These are phyloP conservation scores for Fusarium kyushuense DNA, from an alignment of 2,329 filamentous ascomycete species.

Conservation along the genomic window DNA sequence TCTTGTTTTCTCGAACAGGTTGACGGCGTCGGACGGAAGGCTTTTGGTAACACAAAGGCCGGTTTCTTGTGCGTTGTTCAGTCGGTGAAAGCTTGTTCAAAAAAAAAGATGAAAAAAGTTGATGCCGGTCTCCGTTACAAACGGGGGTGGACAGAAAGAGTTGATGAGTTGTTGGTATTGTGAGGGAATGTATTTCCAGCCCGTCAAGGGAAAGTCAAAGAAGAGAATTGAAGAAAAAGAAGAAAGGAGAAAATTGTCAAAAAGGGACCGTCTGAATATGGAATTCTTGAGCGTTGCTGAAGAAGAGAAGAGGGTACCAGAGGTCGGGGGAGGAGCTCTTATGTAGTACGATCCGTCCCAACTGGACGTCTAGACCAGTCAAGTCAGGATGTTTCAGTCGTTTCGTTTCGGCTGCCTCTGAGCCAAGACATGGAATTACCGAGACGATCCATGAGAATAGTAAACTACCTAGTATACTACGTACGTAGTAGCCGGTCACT, in stretches of 20 bases:
- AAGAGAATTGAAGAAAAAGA: constrained; percentile 22
- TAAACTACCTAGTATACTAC: constrained; percentile 9
- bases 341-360: constrained; percentile 29
- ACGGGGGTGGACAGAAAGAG: constrained; percentile 15
- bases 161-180: constrained; percentile 17
- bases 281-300: constrained; percentile 46
- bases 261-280: constrained; percentile 31
- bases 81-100: constrained; percentile 26
- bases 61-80: constrained; percentile 28
- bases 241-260: constrained; percentile 21
- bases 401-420: constrained; percentile 40
- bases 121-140: constrained; percentile 38
- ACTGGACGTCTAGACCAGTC: background rate
- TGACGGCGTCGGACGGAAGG: constrained; percentile 31
- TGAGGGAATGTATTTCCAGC: constrained; percentile 41
- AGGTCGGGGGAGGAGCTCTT: constrained; percentile 39
- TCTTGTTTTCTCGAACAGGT: constrained; percentile 42
- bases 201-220: constrained; percentile 40
- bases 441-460: constrained; percentile 20
- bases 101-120: constrained; percentile 5
- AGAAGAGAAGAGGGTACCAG: constrained; percentile 11
- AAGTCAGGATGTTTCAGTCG: constrained; percentile 37
- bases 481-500: background rate
- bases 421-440: constrained; percentile 24
- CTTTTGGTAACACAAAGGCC: constrained; percentile 29